phyloP scores from a whole-genome alignment of 2,329 filamentous ascomycete species.

The Knoxdaviesia proteae region DNA sequence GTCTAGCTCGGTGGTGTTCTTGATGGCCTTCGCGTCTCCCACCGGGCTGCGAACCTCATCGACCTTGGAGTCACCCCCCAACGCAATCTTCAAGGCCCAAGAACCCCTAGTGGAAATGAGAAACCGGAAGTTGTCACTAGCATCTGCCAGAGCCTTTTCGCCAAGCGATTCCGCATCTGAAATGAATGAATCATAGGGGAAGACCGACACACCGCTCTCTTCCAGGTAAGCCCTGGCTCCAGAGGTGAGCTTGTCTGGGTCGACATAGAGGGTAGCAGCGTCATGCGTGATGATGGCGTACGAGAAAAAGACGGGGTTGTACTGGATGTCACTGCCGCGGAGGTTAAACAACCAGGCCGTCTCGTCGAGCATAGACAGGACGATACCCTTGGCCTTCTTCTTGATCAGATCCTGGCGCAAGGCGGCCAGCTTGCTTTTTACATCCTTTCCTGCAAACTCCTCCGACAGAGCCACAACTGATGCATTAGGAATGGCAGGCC shows the following conservation, averaged over 20 bases:
- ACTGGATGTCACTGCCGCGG: constrained; percentile 83
- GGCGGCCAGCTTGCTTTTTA: constrained; percentile 63
- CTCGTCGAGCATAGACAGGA: constrained; percentile 90
- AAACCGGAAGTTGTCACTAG: constrained; percentile 37
- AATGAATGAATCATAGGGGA: constrained; percentile 69
- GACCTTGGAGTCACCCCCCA: constrained; percentile 69
- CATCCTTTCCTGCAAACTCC: constrained; percentile 63
- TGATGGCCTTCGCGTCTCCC: constrained; percentile 79
- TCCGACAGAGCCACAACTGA: constrained; percentile 50
- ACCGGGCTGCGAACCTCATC: constrained; percentile 78
- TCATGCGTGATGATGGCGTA: constrained; percentile 73
- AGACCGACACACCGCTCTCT: constrained; percentile 47
- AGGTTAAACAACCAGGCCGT: constrained; percentile 98
- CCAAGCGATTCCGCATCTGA: constrained; percentile 50
- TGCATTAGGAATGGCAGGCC: constrained; percentile 57
- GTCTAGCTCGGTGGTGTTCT: constrained; percentile 73
- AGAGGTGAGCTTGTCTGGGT: constrained; percentile 53
- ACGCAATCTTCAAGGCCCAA: constrained; percentile 72
- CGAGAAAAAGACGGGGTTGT: constrained; percentile 96
- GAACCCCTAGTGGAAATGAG: constrained; percentile 75
- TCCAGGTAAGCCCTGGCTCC: constrained; percentile 51
- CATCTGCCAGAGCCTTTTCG: constrained; percentile 14
- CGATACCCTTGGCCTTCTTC: constrained; percentile 69
- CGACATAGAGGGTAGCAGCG: constrained; percentile 63
- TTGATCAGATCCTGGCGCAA: constrained; percentile 81